Conservation (phyloP, 2,329 filamentous ascomycete genomes). For the Botryosphaeria agaves region DNA sequence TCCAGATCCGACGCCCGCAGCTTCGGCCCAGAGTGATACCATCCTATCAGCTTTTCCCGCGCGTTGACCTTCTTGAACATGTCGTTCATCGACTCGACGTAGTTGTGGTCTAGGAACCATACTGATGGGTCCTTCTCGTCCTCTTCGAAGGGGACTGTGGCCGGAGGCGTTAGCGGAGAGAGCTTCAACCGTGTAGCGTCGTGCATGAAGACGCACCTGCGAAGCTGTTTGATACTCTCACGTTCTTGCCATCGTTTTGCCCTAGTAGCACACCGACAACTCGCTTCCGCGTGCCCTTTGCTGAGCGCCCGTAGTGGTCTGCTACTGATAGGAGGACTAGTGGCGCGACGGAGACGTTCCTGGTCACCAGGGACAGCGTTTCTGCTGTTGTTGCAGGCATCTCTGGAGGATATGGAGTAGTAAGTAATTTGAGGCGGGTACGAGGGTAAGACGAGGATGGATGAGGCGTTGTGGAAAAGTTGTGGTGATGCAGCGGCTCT, state of each 20-base stretch:
- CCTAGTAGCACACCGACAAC: conserved; percentile 91
- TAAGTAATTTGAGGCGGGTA: no score
- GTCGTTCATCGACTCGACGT: conserved; percentile 97
- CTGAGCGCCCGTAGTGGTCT: conserved; percentile 93
- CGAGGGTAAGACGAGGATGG: background rate
- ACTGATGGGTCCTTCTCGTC: conserved; percentile 97
- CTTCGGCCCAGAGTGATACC: conserved; percentile 98
- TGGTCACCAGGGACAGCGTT: conserved; percentile 83
- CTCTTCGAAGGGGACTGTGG: conserved; percentile 98
- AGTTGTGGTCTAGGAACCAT: conserved; percentile 99
- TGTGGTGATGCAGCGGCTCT: conserved; percentile 5
- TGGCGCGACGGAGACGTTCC: conserved; percentile 91
- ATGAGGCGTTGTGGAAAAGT: background rate
- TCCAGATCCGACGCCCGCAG: conserved; percentile 89
- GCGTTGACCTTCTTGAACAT: conserved; percentile 99
- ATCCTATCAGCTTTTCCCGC: conserved; percentile 94
- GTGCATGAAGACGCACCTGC: no score
- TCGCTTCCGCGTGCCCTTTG: conserved; percentile 72
- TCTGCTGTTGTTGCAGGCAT: conserved; percentile 97
- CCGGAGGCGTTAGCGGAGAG: no score
- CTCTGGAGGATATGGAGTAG: background rate
- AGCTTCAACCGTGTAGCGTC: no score
- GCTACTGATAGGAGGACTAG: conserved; percentile 94
- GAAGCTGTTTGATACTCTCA: conserved; percentile 97
- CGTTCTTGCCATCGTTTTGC: conserved; percentile 90